Evolutionary conservation across 2,329 filamentous ascomycete genomes (phyloP).

Genomic region (Arthrobotrys iridis): DNA sequence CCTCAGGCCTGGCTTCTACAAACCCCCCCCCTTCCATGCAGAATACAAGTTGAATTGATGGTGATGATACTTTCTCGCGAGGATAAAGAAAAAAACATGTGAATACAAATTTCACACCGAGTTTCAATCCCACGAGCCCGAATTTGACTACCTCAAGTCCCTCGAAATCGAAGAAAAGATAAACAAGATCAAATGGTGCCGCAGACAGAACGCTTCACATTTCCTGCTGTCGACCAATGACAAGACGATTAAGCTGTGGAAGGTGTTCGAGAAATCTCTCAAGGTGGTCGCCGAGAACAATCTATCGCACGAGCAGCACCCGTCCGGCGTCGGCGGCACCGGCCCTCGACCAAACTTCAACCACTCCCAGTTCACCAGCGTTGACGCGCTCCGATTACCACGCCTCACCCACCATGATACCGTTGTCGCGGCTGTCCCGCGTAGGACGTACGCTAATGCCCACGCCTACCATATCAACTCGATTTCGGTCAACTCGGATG

Average conservation of each 20-base stretch:
- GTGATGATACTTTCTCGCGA: conserved; percentile 28
- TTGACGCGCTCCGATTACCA: conserved; percentile 88
- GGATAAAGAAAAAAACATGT: conserved; percentile 95
- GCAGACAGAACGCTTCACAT: conserved; percentile 96
- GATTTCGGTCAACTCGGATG: conserved; percentile 99
- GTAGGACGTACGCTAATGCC: conserved; percentile 96
- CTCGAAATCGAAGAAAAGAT: conserved; percentile 99
- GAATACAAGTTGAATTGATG: background rate
- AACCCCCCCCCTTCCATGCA: no score
- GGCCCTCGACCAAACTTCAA: conserved; percentile 74
- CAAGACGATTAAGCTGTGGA: conserved; percentile 99
- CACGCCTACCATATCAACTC: conserved; percentile 99
- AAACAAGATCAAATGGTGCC: conserved; percentile 99
- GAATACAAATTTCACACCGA: conserved; percentile 99
- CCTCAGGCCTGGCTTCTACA: background rate
- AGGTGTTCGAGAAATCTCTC: conserved; percentile 98
- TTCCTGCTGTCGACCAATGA: conserved; percentile 98
- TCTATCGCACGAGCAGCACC: conserved; percentile 90
- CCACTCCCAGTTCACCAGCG: conserved; percentile 78
- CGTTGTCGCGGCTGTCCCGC: conserved; percentile 93
- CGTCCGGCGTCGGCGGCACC: conserved; percentile 66
- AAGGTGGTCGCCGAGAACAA: conserved; percentile 99
- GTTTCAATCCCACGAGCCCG: conserved; percentile 98
- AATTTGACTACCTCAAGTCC: conserved; percentile 99
- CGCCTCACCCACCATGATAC: conserved; percentile 98